Conservation (phyloP, 31 red algal species). For the Odonthalia washingtoniensis region DNA sequence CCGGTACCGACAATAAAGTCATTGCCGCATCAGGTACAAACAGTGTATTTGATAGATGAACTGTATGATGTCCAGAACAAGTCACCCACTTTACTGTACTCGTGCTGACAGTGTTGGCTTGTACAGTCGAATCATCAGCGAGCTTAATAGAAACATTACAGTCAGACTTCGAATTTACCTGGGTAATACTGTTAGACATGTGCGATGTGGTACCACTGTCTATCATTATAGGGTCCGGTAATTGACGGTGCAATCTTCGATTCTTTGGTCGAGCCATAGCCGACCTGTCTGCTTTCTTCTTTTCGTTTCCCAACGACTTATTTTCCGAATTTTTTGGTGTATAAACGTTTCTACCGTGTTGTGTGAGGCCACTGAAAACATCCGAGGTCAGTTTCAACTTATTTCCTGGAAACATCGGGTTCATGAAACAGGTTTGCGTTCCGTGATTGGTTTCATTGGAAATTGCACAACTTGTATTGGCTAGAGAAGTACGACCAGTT, state of each 20-base stretch:
- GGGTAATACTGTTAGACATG: not conserved
- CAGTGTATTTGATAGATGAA: constrained; percentile 15
- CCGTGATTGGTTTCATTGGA: not conserved
- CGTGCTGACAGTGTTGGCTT: constrained; percentile 8
- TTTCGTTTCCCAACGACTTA: constrained; percentile 16
- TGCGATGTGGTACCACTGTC: constrained; percentile 12
- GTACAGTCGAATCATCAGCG: constrained; percentile 29
- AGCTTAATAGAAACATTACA: constrained; percentile 28
- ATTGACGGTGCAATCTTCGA: not conserved
- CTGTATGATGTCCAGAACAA: not conserved
- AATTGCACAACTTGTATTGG: not conserved
- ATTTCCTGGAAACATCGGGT: constrained; percentile 18
- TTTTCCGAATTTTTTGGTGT: not conserved
- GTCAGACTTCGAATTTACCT: not conserved
- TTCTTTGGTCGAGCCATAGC: not conserved
- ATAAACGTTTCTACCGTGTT: not conserved
- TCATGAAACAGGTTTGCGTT: constrained; percentile 6
- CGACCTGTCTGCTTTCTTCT: constrained; percentile 22
- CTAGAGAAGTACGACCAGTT: not conserved
- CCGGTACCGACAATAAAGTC: constrained; percentile 10
- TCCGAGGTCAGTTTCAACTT: not conserved
- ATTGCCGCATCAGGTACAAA: constrained; percentile 1
- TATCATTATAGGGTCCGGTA: constrained; percentile 4
- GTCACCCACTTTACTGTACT: constrained; percentile 1
- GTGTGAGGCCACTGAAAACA: too few relatives aligned